Evolutionary conservation across 192 early-diverging fungal genomes (phyloP), one percentile per base, ranked within the genome.

Genomic region (Coemansia sp.): DNA sequence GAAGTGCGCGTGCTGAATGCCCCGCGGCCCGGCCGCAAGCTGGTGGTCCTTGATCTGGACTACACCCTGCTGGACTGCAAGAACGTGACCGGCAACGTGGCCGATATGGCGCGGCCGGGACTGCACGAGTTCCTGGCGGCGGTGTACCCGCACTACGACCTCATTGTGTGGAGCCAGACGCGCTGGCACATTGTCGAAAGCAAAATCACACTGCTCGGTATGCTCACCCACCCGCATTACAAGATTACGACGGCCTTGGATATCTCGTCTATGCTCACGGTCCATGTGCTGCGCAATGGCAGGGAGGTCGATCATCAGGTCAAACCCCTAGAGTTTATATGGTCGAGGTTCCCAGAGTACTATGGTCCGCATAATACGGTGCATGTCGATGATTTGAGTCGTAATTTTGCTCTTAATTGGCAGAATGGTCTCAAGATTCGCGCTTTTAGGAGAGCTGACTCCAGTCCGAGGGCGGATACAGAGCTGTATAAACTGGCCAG

Each of bases 121-220:
- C 57, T 87, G 69, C 86, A 89, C 70, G 83, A 83, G 63, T 87
- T 86, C 73, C 68, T 89, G 68, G 70, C 89, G 0, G 86, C 87
- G 0, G 72, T 85, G 0, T 88, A 89, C 65, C 85, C 85, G 38
- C 75, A 87, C 65, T 92, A 90, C 59, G 91, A 91, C 63, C 78
- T 91, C 59, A 86, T 90, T 8, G 86, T 92, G 48, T 92, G 91
- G 91, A 88, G 88, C 64, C 91, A 92, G 68, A 92, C 91, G 0
- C 77, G 76, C 28, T 90, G 89, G 89, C 84, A 80, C 37, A 86
- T 84, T 13, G 70, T 92, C 10, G 89, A 92, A 57, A 85, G 87
- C 70, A 92, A 92, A 47, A 87, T 92, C 20, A 92, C 89, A 9
- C 75, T 88, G 33, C 70, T 90, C 68, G 90, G 90, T 21, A 78